A percentile compares a stretch with the other conserved stretches of the same genome.
These are phyloP conservation scores for Ganoderma lingzhi DNA, from an alignment of 1,284 basidiomycete species.

Conservation along the genomic window DNA sequence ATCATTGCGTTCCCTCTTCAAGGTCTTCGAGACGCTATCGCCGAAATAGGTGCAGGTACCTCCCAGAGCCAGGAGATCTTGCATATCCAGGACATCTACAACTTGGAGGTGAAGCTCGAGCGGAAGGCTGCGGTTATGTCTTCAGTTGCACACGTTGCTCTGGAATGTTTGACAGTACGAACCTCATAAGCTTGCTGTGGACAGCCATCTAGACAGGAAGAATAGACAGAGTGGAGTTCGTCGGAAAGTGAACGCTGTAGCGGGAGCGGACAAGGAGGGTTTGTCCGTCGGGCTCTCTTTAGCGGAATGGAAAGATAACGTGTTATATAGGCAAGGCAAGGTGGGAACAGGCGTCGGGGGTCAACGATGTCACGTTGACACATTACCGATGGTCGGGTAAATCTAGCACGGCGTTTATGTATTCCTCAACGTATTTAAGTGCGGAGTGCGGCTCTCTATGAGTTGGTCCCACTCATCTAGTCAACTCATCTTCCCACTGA, in stretches of 20 bases:
- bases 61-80: neutral
- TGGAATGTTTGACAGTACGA: neutral
- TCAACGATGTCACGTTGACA: too few species aligned
- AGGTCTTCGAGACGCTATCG: neutral
- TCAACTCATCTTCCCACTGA: too few species aligned
- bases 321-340: too few species aligned
- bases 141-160: neutral
- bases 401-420: too few species aligned
- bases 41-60: neutral
- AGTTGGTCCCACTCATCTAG: too few species aligned
- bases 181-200: neutral
- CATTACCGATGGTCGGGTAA: too few species aligned
- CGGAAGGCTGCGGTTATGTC: neutral
- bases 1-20: neutral
- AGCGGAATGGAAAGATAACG: too few species aligned
- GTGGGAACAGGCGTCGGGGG: too few species aligned
- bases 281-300: too few species aligned
- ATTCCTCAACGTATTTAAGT: too few species aligned
- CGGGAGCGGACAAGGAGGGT: neutral
- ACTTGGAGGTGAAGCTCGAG: neutral
- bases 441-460: too few species aligned
- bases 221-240: neutral
- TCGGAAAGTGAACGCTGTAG: neutral
- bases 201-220: neutral
- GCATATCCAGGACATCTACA: neutral